A percentile compares a stretch with the other conserved stretches of the same genome.
Evolutionary conservation across 2,329 filamentous ascomycete genomes (phyloP).

Genomic region (Simplicillium aogashimaense): DNA sequence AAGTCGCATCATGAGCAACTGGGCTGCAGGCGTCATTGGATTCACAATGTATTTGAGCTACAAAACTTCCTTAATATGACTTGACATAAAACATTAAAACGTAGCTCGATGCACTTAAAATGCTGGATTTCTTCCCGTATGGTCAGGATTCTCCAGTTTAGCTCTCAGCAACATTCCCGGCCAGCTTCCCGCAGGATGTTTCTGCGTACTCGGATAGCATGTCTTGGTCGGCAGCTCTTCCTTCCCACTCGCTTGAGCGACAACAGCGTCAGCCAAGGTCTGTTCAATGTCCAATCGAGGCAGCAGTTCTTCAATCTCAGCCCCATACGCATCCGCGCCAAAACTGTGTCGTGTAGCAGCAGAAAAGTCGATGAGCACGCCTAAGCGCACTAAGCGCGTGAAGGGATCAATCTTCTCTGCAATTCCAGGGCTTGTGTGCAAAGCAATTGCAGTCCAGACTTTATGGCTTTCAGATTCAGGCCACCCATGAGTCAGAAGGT

Average conservation of each 20-base stretch:
- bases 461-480: slow-evolving; percentile 14
- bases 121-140: slow-evolving; percentile 16
- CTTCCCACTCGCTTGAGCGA: slow-evolving; percentile 13
- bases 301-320: slow-evolving; percentile 13
- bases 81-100: no score
- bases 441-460: slow-evolving; percentile 23
- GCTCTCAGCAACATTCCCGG: slow-evolving; percentile 19
- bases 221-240: slow-evolving; percentile 10
- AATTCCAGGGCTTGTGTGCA: slow-evolving; percentile 24
- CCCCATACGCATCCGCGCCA: slow-evolving; percentile 4
- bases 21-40: no score
- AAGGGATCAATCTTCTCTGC: slow-evolving; percentile 24
- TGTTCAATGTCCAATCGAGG: slow-evolving; percentile 16
- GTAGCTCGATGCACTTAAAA: no score
- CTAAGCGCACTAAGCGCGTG: slow-evolving; percentile 18
- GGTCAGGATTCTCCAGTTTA: slow-evolving; percentile 16
- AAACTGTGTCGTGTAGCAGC: background rate
- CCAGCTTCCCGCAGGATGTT: slow-evolving; percentile 19
- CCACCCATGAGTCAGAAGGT: slow-evolving; percentile 16
- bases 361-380: slow-evolving; percentile 21
- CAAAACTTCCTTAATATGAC: no score
- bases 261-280: slow-evolving; percentile 15
- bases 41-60: no score
- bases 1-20: no score
- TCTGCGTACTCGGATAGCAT: slow-evolving; percentile 15